These are phyloP conservation scores for Selaginella tamariscina DNA, from an alignment of 75 land plant genomes.

Conservation along the genomic window DNA sequence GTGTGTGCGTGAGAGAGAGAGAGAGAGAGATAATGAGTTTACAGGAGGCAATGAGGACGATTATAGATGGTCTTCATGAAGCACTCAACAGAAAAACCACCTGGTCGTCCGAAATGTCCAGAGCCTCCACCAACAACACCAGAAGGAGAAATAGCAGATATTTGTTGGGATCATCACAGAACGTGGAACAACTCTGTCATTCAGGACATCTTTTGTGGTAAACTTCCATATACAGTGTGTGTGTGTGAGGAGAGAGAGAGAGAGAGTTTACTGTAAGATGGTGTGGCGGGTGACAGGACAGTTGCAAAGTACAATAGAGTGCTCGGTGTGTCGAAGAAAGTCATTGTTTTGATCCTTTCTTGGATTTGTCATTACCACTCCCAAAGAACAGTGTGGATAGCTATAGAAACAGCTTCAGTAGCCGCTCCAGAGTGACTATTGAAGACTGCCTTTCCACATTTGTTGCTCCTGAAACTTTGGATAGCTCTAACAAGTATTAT, in stretches of 20 bases:
- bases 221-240: neutral
- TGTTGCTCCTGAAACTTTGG: conserved; percentile 25
- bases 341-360: conserved; percentile 33
- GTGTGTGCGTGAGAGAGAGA: neutral
- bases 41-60: conserved; percentile 26
- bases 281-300: conserved; percentile 18
- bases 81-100: conserved; percentile 18
- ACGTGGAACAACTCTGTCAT: conserved; percentile 25
- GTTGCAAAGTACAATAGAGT: conserved; percentile 30
- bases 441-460: conserved; percentile 22
- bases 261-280: no score
- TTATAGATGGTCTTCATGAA: conserved; percentile 28
- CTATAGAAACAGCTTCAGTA: neutral
- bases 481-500: conserved; percentile 19
- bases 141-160: conserved; percentile 20
- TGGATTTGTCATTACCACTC: conserved; percentile 27
- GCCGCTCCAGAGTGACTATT: conserved; percentile 15
- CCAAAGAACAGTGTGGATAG: conserved; percentile 9
- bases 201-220: conserved; percentile 29
- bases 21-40: neutral
- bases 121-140: conserved; percentile 12
- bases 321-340: conserved; percentile 19
- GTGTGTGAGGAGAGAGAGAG: neutral
- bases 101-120: neutral
- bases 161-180: conserved; percentile 25